phyloP scores from a whole-genome alignment of 2,329 filamentous ascomycete species.

The Paracorniculantispora psalliotae region DNA sequence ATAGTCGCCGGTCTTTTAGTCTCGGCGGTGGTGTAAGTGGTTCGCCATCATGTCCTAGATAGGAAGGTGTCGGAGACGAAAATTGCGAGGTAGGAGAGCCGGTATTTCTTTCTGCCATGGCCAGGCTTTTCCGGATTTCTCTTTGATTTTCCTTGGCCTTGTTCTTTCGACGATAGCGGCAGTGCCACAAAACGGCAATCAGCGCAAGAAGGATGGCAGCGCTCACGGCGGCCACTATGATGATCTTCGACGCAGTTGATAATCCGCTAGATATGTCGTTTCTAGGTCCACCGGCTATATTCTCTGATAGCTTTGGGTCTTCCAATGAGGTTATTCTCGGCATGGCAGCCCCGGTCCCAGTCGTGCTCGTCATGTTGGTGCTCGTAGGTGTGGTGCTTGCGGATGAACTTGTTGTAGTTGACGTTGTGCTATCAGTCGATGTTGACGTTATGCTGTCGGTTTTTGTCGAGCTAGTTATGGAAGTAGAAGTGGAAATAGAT shows the following conservation, averaged over 20 bases:
- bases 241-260: constrained; percentile 1
- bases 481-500: too few relatives aligned
- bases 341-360: background rate
- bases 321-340: constrained; percentile 8
- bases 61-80: constrained; percentile 33
- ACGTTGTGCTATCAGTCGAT: background rate
- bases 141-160: constrained; percentile 7
- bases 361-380: background rate
- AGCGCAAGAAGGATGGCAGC: constrained; percentile 5
- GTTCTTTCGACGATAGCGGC: constrained; percentile 6
- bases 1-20: constrained; percentile 41
- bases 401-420: background rate
- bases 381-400: background rate
- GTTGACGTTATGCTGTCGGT: background rate
- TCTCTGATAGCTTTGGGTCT: constrained; percentile 6
- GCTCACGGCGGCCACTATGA: constrained; percentile 1
- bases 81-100: constrained; percentile 37
- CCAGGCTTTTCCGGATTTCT: too few relatives aligned
- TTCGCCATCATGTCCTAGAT: constrained; percentile 17
- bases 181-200: constrained; percentile 12
- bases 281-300: background rate
- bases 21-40: constrained; percentile 43
- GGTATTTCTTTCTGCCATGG: too few relatives aligned
- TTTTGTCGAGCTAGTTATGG: background rate
- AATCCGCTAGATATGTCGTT: background rate